Base-by-base conservation (phyloP, 2,329 filamentous ascomycete genomes). In the Neofusicoccum parvum region DNA sequence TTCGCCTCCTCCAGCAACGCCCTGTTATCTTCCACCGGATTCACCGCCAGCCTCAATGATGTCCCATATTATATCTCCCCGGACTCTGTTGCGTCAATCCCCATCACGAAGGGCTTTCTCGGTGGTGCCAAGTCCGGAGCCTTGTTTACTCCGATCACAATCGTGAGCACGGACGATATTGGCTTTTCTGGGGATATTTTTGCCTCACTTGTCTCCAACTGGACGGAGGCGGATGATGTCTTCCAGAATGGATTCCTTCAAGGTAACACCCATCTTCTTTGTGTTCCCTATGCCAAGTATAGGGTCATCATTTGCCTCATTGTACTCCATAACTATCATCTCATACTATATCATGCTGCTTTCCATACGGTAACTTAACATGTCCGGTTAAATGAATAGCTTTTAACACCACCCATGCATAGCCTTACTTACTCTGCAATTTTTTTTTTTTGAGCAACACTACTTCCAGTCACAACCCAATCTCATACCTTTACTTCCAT, bases 11-110 rank as follows among this genome's bases (percentile, higher is more conserved):
- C n/a, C 5, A 48, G 41, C 41, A 49, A 46, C 14, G 59, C 46
- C 46, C 10, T 34, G 23, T 12, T 72, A 0, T 71, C 72, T 12
- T 70, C 74, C 11, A 80, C 78, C 3, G 79, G 79, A 5, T 77
- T 78, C 65, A 81, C 79, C 0, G 76, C 80, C 0, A 72, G 73
- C 5, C 69, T 81, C 2, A 74, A 77, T 48, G 78, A 75, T 41
- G 69, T 79, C 11, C 69, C 75, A 3, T 81, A 80, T 69, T 81
- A 79, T 66, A 69, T 81, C 4, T 78, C 79, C 5, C 74, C 77
- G 3, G 74, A 73, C 15, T 69, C 76, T 3, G 71, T 79, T 1
- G 73, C 73, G 17, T 76, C 69, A 2, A 71, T 81, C 17, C 62
- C 69, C n/a, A 66, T 69, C 3, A 66, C 68, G 14, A 63, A 68